Conservation (phyloP, 805 yeast genomes). For the Danielia reshetovae region DNA sequence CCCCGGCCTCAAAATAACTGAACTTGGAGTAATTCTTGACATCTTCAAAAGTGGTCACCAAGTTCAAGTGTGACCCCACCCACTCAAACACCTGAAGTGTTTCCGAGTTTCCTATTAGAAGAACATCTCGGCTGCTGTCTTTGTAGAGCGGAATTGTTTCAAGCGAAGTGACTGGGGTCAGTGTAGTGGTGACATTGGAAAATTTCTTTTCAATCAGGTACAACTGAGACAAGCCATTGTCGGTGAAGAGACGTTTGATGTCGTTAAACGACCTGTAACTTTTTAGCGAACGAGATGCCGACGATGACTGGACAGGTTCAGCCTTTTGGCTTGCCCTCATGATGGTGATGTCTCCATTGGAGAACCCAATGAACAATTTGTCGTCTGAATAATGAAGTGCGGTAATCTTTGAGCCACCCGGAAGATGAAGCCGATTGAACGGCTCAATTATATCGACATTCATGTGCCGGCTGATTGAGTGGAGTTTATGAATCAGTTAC, state of each 20-base stretch:
- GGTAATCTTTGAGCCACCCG: conserved; percentile 19
- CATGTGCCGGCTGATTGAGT: conserved; percentile 20
- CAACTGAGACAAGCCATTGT: conserved; percentile 16
- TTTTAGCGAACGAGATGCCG: conserved; percentile 10
- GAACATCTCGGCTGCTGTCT: conserved; percentile 20
- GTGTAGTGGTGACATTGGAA: conserved; percentile 15
- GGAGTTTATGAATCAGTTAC: not conserved
- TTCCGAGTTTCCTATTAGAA: conserved; percentile 24
- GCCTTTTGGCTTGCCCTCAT: conserved; percentile 15
- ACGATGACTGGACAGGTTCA: conserved; percentile 7
- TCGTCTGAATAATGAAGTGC: conserved; percentile 19
- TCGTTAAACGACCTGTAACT: conserved; percentile 25
- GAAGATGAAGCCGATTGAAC: conserved; percentile 28
- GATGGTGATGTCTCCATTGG: conserved; percentile 33
- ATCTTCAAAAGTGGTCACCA: conserved; percentile 28
- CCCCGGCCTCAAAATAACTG: conserved; percentile 16
- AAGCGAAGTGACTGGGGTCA: conserved; percentile 17
- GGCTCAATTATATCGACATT: conserved; percentile 39
- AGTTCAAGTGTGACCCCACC: conserved; percentile 32
- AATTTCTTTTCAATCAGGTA: conserved; percentile 21
- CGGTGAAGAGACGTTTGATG: conserved; percentile 17
- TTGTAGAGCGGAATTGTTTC: conserved; percentile 13
- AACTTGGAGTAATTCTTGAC: conserved; percentile 15
- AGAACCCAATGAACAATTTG: conserved; percentile 28
- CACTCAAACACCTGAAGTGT: conserved; percentile 22